A percentile compares a stretch with the other conserved stretches of the same genome.
These are phyloP conservation scores for Papilionanthe hybrid DNA, from an alignment of 116 monocot species.

Conservation along the genomic window DNA sequence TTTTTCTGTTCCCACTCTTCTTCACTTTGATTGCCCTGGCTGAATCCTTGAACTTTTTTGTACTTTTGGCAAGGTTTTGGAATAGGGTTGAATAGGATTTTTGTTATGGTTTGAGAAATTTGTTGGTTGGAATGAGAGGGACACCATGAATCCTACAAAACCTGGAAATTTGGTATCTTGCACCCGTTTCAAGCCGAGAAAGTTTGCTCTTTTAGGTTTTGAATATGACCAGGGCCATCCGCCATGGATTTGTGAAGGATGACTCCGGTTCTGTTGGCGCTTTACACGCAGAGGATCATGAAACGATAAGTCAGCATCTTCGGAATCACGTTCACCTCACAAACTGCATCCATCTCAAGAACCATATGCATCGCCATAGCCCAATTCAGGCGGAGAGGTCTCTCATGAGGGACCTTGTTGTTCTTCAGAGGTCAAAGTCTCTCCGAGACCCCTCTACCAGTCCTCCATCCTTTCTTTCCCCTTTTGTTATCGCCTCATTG, in stretches of 20 bases:
- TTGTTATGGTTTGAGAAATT: neutral
- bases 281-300: slow-evolving; percentile 6
- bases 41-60: neutral
- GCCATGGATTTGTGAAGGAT: neutral
- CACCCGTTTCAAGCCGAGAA: too few species aligned
- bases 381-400: slow-evolving; percentile 53
- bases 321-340: slow-evolving; percentile 85
- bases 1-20: neutral
- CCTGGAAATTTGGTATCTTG: neutral
- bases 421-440: slow-evolving; percentile 79
- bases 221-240: slow-evolving; percentile 17
- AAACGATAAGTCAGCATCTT: slow-evolving; percentile 46
- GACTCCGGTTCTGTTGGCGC: slow-evolving; percentile 6
- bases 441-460: slow-evolving; percentile 87
- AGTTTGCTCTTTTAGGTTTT: neutral
- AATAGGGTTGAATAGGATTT: neutral
- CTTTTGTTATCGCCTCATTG: slow-evolving; percentile 19
- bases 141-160: neutral
- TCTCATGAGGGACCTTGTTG: slow-evolving; percentile 68
- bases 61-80: neutral
- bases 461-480: slow-evolving; percentile 69
- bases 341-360: slow-evolving; percentile 90
- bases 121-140: slow-evolving; percentile 5
- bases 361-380: slow-evolving; percentile 71
- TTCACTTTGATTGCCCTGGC: neutral